Conservation (phyloP, 1,284 basidiomycete genomes). For the Coniferiporia weirii region DNA sequence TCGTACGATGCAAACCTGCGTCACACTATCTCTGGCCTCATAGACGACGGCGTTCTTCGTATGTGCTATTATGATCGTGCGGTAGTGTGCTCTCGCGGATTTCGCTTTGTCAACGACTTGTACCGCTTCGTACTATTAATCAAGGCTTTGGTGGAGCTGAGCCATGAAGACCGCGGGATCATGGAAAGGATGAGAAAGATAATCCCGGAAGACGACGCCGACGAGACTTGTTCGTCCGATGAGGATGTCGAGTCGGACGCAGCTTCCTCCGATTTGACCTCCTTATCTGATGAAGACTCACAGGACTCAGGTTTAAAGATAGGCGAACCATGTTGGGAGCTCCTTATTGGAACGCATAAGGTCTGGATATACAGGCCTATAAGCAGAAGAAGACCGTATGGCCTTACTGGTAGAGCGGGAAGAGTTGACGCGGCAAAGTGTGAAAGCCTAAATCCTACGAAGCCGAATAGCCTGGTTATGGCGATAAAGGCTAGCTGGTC, state of each 20-base stretch:
- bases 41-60: background rate
- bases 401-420: background rate
- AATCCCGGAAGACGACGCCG: too few relatives aligned
- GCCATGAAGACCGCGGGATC: background rate
- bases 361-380: background rate
- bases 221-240: too few relatives aligned
- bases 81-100: background rate
- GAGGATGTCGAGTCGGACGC: too few relatives aligned
- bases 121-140: background rate
- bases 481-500: background rate
- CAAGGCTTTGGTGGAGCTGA: background rate
- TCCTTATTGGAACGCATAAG: background rate
- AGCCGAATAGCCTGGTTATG: background rate
- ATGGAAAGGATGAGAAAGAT: background rate
- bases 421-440: background rate
- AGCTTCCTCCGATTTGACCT: too few relatives aligned
- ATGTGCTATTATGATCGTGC: background rate
- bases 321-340: background rate
- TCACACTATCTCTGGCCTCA: background rate
- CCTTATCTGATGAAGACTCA: too few relatives aligned
- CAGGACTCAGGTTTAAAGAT: too few relatives aligned
- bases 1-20: background rate
- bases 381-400: background rate
- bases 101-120: background rate
- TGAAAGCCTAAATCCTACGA: background rate